These are phyloP conservation scores for Arthroderma sp. DNA, from an alignment of 2,329 filamentous ascomycete species.

Conservation along the genomic window DNA sequence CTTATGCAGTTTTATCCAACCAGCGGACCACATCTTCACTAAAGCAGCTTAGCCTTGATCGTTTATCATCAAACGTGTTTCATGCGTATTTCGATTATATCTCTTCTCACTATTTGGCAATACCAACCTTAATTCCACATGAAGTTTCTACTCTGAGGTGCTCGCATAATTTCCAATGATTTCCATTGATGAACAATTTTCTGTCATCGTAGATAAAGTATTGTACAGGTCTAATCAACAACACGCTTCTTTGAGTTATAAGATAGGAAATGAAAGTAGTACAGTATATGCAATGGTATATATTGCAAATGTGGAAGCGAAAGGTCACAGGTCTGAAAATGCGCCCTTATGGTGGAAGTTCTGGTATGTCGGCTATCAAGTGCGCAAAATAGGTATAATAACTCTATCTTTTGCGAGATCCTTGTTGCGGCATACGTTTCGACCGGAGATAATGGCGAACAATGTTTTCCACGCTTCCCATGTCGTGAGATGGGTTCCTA, in stretches of 20 bases:
- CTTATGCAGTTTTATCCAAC: background rate
- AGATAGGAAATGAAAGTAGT: background rate
- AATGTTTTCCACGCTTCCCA: slow-evolving; percentile 71
- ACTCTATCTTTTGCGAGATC: background rate
- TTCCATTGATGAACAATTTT: background rate
- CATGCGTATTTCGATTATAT: background rate
- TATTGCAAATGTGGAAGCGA: background rate
- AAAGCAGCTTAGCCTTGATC: too few species aligned
- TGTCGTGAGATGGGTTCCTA: slow-evolving; percentile 67
- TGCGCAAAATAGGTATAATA: background rate
- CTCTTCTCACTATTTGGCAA: background rate
- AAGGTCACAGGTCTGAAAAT: background rate
- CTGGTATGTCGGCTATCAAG: background rate
- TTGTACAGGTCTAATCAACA: background rate
- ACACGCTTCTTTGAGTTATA: background rate
- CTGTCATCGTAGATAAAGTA: background rate
- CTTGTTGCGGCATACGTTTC: slow-evolving; percentile 30
- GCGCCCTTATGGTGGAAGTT: background rate
- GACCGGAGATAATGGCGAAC: slow-evolving; percentile 54
- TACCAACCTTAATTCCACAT: background rate
- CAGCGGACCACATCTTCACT: too few species aligned
- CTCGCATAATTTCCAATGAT: background rate
- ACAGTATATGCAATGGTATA: background rate
- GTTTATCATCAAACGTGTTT: background rate
- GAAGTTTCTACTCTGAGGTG: background rate